These are phyloP conservation scores for Fusarium zealandicum DNA, from an alignment of 2,329 filamentous ascomycete species.

Conservation along the genomic window DNA sequence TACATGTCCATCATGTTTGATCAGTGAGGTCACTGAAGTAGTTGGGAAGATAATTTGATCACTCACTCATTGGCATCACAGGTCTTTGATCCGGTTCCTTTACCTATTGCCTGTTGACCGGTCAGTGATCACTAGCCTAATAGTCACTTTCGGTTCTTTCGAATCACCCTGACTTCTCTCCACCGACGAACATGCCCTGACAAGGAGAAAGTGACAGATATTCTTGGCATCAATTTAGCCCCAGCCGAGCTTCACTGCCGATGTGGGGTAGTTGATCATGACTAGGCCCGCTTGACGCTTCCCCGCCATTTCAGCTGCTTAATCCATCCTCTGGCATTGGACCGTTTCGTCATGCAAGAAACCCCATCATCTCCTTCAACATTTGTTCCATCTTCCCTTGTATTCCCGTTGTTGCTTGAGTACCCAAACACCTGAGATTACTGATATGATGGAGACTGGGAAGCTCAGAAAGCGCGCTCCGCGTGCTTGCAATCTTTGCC, in stretches of 20 bases:
- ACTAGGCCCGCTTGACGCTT: not conserved
- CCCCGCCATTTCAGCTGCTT: not conserved
- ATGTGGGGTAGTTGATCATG: not conserved
- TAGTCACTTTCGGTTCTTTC: too few relatives aligned
- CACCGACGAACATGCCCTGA: too few relatives aligned
- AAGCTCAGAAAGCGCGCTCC: slow-evolving; percentile 28
- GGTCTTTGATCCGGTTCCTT: too few relatives aligned
- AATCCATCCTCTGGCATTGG: not conserved
- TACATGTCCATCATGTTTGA: too few relatives aligned
- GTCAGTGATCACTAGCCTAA: too few relatives aligned
- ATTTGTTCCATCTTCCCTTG: not conserved
- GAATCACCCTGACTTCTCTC: too few relatives aligned
- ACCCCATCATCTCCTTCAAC: not conserved
- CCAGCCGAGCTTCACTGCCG: not conserved
- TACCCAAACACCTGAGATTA: not conserved
- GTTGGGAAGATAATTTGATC: too few relatives aligned
- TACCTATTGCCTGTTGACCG: too few relatives aligned
- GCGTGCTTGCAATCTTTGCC: slow-evolving; percentile 35
- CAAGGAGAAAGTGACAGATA: too few relatives aligned
- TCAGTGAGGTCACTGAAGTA: too few relatives aligned
- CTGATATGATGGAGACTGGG: not conserved
- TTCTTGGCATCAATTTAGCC: not conserved
- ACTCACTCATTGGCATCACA: too few relatives aligned
- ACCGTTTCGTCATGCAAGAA: not conserved
- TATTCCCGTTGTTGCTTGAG: not conserved